phyloP scores from a whole-genome alignment of 306 rosid genomes.

The Cicer bijugum region DNA sequence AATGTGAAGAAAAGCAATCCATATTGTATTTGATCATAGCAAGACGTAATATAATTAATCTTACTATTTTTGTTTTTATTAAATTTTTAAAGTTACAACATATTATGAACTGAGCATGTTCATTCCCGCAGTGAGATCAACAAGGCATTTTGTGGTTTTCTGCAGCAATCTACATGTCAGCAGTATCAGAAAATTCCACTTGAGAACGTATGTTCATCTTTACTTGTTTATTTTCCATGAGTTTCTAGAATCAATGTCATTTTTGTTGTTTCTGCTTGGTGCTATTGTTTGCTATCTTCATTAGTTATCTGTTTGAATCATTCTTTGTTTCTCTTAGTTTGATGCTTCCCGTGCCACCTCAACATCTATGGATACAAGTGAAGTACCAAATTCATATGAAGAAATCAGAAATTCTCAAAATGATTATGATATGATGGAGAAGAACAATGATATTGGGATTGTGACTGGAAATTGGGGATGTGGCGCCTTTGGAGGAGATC shows the following conservation, averaged over 20 bases:
- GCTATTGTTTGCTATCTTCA: constrained; percentile 14
- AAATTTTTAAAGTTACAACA: not conserved
- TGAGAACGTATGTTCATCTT: constrained; percentile 48
- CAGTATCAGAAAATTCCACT: constrained; percentile 49
- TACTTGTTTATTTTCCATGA: constrained; percentile 36
- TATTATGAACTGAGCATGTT: constrained; percentile 40
- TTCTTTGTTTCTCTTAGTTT: constrained; percentile 45
- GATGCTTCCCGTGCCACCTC: constrained; percentile 44
- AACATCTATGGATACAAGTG: constrained; percentile 47
- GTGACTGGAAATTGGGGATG: constrained; percentile 99
- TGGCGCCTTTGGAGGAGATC: constrained; percentile 97
- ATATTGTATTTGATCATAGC: not conserved
- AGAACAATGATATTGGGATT: constrained; percentile 60
- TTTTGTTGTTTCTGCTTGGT: not conserved
- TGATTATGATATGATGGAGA: constrained; percentile 39
- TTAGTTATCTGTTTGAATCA: constrained; percentile 32
- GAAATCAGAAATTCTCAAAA: constrained; percentile 44
- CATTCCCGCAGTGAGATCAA: constrained; percentile 76
- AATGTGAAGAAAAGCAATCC: not conserved
- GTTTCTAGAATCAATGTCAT: constrained; percentile 24
- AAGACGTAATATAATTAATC: not conserved
- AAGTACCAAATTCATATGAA: constrained; percentile 43
- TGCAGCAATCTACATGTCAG: constrained; percentile 53
- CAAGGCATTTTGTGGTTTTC: constrained; percentile 92
- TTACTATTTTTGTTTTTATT: not conserved